Evolutionary conservation across 2,329 filamentous ascomycete species (phyloP).

Genomic region (Helotiales sp.): DNA sequence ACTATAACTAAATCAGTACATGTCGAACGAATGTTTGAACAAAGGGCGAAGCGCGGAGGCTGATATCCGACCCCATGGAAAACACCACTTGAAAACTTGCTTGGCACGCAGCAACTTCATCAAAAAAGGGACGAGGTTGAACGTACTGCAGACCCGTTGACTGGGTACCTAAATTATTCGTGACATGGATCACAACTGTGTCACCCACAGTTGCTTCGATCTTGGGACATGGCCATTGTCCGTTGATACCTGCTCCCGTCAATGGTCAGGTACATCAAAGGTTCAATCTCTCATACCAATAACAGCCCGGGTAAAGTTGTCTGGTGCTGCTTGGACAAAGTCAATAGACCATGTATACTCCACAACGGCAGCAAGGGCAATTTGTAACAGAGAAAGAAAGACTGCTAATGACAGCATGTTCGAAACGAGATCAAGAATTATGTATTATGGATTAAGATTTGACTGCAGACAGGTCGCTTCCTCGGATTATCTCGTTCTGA

Average conservation of each 20-base stretch:
- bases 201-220: conserved; percentile 54
- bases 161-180: conserved; percentile 51
- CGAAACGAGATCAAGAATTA: neutral
- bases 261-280: too few relatives aligned
- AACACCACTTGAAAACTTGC: too few relatives aligned
- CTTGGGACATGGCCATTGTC: conserved; percentile 56
- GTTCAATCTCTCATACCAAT: conserved; percentile 49
- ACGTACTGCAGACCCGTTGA: conserved; percentile 51
- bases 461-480: neutral
- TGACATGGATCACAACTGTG: conserved; percentile 48
- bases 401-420: conserved; percentile 9
- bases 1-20: too few relatives aligned
- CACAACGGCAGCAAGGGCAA: conserved; percentile 24
- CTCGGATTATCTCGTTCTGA: neutral
- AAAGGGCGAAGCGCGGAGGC: too few relatives aligned
- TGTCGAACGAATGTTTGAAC: too few relatives aligned
- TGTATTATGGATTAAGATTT: neutral
- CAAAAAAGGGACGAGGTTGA: too few relatives aligned
- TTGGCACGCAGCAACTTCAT: too few relatives aligned
- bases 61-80: too few relatives aligned
- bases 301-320: conserved; percentile 43
- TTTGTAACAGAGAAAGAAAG: conserved; percentile 1
- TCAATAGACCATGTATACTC: conserved; percentile 39
- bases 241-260: conserved; percentile 43
- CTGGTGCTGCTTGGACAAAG: conserved; percentile 42